Evolutionary conservation across 1,139 yeast species (phyloP), one percentile per base, ranked within the genome.

Genomic region (Taiozyma onychis): DNA sequence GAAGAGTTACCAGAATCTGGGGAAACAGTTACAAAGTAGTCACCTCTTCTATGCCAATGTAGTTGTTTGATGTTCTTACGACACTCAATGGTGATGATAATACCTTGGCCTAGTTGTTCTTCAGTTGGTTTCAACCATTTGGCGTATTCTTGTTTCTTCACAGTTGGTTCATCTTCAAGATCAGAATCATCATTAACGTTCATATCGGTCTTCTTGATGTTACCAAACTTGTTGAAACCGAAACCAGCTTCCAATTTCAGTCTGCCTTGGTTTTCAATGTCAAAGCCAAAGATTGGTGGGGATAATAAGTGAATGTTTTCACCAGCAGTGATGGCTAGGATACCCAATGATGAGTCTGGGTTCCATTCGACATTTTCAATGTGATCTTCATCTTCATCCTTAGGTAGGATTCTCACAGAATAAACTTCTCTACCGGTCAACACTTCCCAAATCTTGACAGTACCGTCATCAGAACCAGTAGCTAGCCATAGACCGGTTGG

Each of bases 21-120:
- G 13, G 96, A 83, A 24, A 89, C 96, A 3, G 96, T 85, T 56
- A 93, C 96, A 61, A 95, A 88, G 67, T 93, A 93, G 72, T 93
- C 99, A 64, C 99, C 99, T 64, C 88, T 86, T 68, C 97, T 80
- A 69, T 93, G 99, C 99, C 99, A 93, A 58, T 96, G 80, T 18
- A 93, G 62, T 64, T 84, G 86, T 71, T 89, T 90, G 57, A 93
- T 80, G 1, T 88, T 76, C 66, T 84, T 87, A 55, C 85, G 78
- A 57, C 83, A 75, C 16, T 79, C 70, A 54, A 93, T 81, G 32
- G 88, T 83, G 10, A 89, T 86, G 13, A 88, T 78, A 42, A 91
- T 82, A 47, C 96, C 96, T 56, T 78, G 75, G 44, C 78, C 74
- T 59, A 85, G 85, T 55, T 78, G 79, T 48, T 77, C 69, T 41